Evolutionary conservation across 2,329 filamentous ascomycete species (phyloP).

Genomic region (Aureobasidium sp.): DNA sequence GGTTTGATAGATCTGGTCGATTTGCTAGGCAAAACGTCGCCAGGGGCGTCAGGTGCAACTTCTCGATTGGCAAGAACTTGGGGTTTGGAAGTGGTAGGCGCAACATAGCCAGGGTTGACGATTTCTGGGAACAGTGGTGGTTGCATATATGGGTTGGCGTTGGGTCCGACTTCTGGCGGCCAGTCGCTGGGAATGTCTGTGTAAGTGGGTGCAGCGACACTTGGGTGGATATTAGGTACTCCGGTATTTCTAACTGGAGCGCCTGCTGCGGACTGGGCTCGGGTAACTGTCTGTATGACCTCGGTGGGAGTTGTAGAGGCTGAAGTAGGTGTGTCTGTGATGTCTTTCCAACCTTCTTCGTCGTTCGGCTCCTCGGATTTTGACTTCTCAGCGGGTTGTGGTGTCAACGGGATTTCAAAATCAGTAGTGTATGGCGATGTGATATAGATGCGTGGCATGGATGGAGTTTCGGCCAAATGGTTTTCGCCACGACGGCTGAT

Average conservation of each 20-base stretch:
- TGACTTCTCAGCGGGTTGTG: background rate
- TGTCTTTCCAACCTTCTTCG: background rate
- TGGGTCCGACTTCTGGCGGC: background rate
- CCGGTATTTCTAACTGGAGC: background rate
- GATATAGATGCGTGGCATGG: background rate
- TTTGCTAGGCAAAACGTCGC: too few relatives aligned
- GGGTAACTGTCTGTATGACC: background rate
- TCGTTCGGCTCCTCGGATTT: background rate
- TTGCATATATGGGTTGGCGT: background rate
- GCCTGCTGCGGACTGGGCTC: background rate
- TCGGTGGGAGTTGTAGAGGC: background rate
- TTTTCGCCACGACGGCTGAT: background rate
- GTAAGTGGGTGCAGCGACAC: background rate
- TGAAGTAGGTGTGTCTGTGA: background rate
- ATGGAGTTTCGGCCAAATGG: too few relatives aligned
- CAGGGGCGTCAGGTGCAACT: too few relatives aligned
- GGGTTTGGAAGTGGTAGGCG: too few relatives aligned
- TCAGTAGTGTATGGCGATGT: background rate
- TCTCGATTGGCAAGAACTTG: too few relatives aligned
- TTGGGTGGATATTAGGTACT: background rate
- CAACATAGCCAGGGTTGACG: background rate
- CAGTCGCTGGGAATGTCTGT: background rate
- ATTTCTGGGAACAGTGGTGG: background rate
- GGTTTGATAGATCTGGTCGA: too few relatives aligned
- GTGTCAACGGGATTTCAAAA: background rate